phyloP scores from a whole-genome alignment of 768 basidiomycete species.

The Macrolepiota dolichaula region DNA sequence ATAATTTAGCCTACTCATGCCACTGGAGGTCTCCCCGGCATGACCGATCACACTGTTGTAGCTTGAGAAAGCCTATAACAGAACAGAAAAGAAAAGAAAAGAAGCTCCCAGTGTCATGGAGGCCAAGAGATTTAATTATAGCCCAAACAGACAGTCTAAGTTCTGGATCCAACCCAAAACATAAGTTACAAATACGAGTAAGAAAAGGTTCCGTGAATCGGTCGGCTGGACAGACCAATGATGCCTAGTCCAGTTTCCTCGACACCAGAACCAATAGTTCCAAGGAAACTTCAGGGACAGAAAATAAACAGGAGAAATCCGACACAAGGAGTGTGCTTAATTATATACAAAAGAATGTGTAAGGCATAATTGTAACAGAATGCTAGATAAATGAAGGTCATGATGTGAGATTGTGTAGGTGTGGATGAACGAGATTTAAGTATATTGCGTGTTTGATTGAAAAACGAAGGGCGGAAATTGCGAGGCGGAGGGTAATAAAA shows the following conservation, averaged over 20 bases:
- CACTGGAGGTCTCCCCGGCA: too few species aligned
- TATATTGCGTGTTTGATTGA: background rate
- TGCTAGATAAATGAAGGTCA: background rate
- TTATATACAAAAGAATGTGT: background rate
- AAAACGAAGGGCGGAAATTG: too few species aligned
- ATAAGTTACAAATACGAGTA: conserved; percentile 4
- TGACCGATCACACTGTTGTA: too few species aligned
- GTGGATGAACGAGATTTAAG: background rate
- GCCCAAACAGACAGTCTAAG: background rate
- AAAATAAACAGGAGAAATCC: background rate
- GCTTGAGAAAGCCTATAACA: too few species aligned
- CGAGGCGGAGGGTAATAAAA: background rate
- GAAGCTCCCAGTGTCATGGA: conserved; percentile 6
- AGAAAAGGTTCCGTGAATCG: background rate
- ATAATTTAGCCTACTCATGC: too few species aligned
- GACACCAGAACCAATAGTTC: background rate
- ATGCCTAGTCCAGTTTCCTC: background rate
- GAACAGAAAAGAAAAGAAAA: conserved; percentile 16
- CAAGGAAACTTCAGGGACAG: too few species aligned
- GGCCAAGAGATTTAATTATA: background rate
- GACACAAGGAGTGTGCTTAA: background rate
- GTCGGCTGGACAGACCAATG: background rate
- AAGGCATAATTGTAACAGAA: background rate
- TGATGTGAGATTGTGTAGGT: background rate
- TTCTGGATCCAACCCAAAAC: background rate